Percentiles rank a stretch among this genome's conserved stretches.
These are phyloP conservation scores for Aspergillus jensenii DNA, from an alignment of 2,329 filamentous ascomycete genomes.

Conservation along the genomic window DNA sequence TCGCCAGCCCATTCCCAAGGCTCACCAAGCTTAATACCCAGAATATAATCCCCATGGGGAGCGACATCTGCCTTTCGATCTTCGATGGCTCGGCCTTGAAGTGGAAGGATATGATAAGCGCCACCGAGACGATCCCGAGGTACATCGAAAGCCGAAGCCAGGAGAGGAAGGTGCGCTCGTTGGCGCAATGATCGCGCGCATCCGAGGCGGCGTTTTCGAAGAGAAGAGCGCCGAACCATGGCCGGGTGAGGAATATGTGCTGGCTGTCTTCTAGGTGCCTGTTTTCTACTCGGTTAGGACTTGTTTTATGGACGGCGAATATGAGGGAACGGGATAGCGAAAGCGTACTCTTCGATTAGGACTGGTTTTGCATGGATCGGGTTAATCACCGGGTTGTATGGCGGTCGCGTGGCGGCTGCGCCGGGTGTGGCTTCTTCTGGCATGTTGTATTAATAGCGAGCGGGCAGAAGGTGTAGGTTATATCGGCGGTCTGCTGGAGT, in stretches of 20 bases:
- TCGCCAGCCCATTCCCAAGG: constrained; percentile 73
- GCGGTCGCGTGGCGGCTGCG: constrained; percentile 21
- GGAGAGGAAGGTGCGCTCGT: constrained; percentile 76
- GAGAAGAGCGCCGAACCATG: constrained; percentile 59
- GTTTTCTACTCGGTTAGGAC: constrained; percentile 8
- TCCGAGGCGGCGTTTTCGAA: constrained; percentile 68
- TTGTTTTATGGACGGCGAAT: neutral
- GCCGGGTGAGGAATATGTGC: constrained; percentile 53
- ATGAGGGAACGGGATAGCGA: neutral
- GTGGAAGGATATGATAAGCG: constrained; percentile 92
- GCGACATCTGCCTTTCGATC: constrained; percentile 73
- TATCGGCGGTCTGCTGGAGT: neutral
- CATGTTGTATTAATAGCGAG: constrained; percentile 19
- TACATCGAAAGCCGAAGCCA: constrained; percentile 88
- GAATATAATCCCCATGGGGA: constrained; percentile 83
- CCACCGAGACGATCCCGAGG: constrained; percentile 84
- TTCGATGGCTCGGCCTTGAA: constrained; percentile 69
- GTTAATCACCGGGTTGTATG: constrained; percentile 55
- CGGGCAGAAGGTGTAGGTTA: neutral
- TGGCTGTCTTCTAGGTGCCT: constrained; percentile 31
- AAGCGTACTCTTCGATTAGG: constrained; percentile 48
- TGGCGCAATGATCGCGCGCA: constrained; percentile 65
- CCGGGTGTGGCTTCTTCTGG: constrained; percentile 9
- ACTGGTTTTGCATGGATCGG: constrained; percentile 51
- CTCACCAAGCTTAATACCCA: constrained; percentile 80